Evolutionary conservation across 2,329 filamentous ascomycete genomes (phyloP).

Genomic region (Microsporum audouinii): DNA sequence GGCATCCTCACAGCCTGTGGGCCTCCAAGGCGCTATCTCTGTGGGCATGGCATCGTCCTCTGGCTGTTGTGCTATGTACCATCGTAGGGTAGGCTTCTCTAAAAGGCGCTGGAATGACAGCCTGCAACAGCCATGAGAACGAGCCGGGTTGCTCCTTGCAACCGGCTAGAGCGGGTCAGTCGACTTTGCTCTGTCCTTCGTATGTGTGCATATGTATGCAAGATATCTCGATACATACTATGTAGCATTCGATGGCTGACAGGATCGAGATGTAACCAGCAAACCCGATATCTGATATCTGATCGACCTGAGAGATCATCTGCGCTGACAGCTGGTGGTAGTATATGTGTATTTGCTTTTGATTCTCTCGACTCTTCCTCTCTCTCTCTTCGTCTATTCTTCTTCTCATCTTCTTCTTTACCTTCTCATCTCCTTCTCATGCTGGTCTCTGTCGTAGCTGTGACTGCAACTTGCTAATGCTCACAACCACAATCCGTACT

Average conservation of each 20-base stretch:
- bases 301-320: not conserved
- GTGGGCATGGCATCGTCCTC: not conserved
- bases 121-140: not conserved
- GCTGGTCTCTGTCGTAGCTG: not conserved
- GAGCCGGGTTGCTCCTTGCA: not conserved
- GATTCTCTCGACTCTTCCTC: conserved; percentile 13
- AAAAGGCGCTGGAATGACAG: not conserved
- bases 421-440: not conserved
- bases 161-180: not conserved
- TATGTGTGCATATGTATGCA: too few species aligned
- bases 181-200: too few species aligned
- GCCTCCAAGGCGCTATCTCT: not conserved
- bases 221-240: too few species aligned
- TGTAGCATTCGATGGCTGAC: not conserved
- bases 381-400: conserved; percentile 13
- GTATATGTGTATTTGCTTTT: not conserved
- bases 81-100: not conserved
- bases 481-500: too few species aligned
- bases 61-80: not conserved
- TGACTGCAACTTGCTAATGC: too few species aligned
- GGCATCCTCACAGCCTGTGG: not conserved
- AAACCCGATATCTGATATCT: not conserved
- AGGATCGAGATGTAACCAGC: not conserved
- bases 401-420: not conserved
- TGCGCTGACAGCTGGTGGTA: not conserved